Evolutionary conservation across 164 flowering plant genomes (phyloP).

Genomic region (Piper betle): DNA sequence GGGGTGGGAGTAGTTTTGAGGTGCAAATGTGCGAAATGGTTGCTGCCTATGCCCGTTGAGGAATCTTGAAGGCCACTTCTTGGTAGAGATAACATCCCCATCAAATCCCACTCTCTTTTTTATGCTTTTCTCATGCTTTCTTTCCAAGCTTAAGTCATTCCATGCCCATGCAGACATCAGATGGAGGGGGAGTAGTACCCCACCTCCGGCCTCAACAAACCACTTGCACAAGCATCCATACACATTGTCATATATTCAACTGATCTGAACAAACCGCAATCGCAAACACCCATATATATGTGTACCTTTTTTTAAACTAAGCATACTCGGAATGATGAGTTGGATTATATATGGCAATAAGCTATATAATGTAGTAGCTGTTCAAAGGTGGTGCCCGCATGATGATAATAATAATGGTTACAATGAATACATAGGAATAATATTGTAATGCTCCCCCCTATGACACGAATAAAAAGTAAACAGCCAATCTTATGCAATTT

Average conservation of each 20-base stretch:
- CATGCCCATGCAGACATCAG: conserved; percentile 18
- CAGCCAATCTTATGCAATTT: background rate
- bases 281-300: background rate
- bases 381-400: background rate
- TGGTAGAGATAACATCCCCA: conserved; percentile 18
- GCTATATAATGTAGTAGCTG: too few relatives aligned
- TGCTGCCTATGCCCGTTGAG: conserved; percentile 2
- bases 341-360: background rate
- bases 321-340: background rate
- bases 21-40: background rate
- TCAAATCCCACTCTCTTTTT: conserved; percentile 9
- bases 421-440: too few relatives aligned
- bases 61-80: conserved; percentile 10
- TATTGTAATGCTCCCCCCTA: too few relatives aligned
- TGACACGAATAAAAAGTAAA: too few relatives aligned
- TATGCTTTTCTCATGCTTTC: conserved; percentile 9
- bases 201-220: background rate
- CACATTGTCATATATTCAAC: background rate
- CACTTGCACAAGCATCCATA: background rate
- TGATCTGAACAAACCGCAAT: background rate
- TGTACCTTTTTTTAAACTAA: background rate
- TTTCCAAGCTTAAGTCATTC: conserved; percentile 12
- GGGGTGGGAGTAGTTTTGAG: background rate
- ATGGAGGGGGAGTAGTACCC: background rate
- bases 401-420: too few relatives aligned